These are phyloP conservation scores for Diaporthe citri DNA, from an alignment of 2,329 filamentous ascomycete species.

Conservation along the genomic window DNA sequence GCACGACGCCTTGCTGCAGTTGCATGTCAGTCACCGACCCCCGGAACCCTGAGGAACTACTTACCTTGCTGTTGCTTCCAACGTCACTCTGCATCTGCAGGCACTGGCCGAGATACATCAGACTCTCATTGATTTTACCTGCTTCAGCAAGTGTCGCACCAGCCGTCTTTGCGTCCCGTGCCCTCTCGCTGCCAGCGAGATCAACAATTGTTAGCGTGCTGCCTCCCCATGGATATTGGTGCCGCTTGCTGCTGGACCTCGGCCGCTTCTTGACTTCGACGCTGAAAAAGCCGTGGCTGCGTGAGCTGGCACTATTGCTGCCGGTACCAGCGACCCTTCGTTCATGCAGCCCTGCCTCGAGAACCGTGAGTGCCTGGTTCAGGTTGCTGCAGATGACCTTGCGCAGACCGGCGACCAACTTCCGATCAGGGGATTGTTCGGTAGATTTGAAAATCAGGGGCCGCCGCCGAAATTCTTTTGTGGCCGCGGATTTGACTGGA, in stretches of 20 bases:
- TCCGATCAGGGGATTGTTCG: constrained; percentile 88
- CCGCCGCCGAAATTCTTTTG: constrained; percentile 80
- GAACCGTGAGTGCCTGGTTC: constrained; percentile 86
- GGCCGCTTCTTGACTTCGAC: constrained; percentile 90
- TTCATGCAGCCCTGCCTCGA: constrained; percentile 91
- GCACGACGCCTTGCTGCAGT: constrained; percentile 75
- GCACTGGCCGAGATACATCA: constrained; percentile 98
- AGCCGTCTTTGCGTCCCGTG: constrained; percentile 92
- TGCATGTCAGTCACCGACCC: constrained; percentile 8
- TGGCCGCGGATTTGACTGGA: constrained; percentile 68
- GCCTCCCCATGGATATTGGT: constrained; percentile 76
- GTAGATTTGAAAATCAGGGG: constrained; percentile 93
- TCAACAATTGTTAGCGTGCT: constrained; percentile 91
- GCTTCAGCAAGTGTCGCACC: constrained; percentile 94
- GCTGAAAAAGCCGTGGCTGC: constrained; percentile 96
- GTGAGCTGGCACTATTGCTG: constrained; percentile 91
- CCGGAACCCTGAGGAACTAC: constrained; percentile 14
- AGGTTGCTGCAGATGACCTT: constrained; percentile 90
- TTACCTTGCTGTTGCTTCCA: constrained; percentile 79
- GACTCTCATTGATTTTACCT: constrained; percentile 96
- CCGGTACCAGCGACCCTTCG: constrained; percentile 89
- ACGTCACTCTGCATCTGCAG: constrained; percentile 93
- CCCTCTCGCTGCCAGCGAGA: constrained; percentile 92
- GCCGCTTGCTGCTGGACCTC: constrained; percentile 52
- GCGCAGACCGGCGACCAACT: constrained; percentile 90